Base-by-base conservation (phyloP, 331 rosid species). In the Phaseolus coccineus region DNA sequence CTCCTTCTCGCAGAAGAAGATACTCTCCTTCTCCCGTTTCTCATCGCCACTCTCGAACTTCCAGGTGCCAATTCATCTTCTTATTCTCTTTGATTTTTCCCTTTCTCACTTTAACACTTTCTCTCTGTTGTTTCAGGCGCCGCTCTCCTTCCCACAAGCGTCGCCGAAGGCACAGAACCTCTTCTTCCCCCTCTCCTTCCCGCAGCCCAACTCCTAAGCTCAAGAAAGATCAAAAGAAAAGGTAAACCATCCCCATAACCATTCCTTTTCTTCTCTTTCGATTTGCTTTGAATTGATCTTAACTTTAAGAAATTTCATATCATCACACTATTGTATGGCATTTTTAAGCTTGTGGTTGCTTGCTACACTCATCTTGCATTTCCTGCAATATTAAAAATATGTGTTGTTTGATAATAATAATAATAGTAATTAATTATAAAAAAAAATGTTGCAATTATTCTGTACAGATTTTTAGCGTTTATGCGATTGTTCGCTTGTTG, bases 221-320 rank as follows among this genome's bases (percentile, higher is more conserved):
- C 59, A 90, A 85, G 85, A 90, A 77, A 69, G 86, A 83, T 78
- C 89, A 80, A 58, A 90, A 86, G 46, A 88, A 85, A 75, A 89
- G 90, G 97, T 63, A n/a, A 13, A 12, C 10, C 67, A 5, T 87
- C 16, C 52, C 27, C 62, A 1, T 27, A 13, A 15, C 11, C 16
- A 2, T 8, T 16, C 24, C 1, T 10, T 62, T 16, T 7, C 11
- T 61, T 61, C 47, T 2, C 8, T 2, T 6, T 25, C 30, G 0
- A 27, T 58, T 27, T 24, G 0, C 0, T 56, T 56, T 1, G 6
- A 25, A 10, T 61, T 61, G 8, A 30, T 61, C 42, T 30, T 28
- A 44, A 46, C 5, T 24, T 39, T 6, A 65, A 19, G 8, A 9
- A 39, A 8, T 65, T 64, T n/a, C 71, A 5, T 15, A 50, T 15